Percentiles rank a stretch among this genome's conserved stretches.
Conservation (phyloP, 139 green algal species). For the Edaphochlamys debaryana region DNA sequence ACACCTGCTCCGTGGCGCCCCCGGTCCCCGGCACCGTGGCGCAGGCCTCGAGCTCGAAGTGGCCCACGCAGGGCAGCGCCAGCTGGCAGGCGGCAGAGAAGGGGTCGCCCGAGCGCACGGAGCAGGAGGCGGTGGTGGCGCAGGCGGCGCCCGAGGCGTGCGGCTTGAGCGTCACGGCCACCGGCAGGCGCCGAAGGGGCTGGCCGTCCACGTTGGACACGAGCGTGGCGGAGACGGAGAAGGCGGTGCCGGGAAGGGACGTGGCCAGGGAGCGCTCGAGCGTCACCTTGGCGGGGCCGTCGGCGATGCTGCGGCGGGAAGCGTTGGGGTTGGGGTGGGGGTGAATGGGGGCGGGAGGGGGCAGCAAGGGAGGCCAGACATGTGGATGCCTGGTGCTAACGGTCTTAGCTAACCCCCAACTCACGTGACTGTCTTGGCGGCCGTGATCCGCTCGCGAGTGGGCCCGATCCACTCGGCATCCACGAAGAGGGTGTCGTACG, state of each 20-base stretch:
- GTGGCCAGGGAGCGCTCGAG: constrained; percentile 43
- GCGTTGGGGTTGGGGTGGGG: no score
- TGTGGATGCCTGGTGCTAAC: neutral
- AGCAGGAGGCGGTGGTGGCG: neutral
- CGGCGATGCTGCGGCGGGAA: constrained; percentile 31
- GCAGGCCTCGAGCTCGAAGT: constrained; percentile 45
- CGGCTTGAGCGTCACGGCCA: constrained; percentile 35
- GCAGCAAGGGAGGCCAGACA: neutral
- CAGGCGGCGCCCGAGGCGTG: neutral
- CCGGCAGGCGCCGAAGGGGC: neutral
- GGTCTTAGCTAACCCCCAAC: neutral
- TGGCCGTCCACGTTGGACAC: constrained; percentile 46
- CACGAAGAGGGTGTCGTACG: constrained; percentile 39
- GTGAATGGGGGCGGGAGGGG: no score
- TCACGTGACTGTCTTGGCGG: constrained; percentile 36
- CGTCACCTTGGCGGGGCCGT: constrained; percentile 15
- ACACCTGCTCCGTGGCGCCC: no score
- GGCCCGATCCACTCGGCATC: constrained; percentile 57
- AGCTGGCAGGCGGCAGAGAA: constrained; percentile 44
- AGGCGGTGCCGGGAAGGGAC: constrained; percentile 41
- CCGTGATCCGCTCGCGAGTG: constrained; percentile 50
- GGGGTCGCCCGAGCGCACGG: neutral
- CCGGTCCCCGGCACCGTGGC: neutral
- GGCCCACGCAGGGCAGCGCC: constrained; percentile 52
- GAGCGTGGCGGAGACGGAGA: constrained; percentile 39